These are phyloP conservation scores for Aspergillus fijiensis DNA, from an alignment of 2,329 filamentous ascomycete genomes.

Conservation along the genomic window DNA sequence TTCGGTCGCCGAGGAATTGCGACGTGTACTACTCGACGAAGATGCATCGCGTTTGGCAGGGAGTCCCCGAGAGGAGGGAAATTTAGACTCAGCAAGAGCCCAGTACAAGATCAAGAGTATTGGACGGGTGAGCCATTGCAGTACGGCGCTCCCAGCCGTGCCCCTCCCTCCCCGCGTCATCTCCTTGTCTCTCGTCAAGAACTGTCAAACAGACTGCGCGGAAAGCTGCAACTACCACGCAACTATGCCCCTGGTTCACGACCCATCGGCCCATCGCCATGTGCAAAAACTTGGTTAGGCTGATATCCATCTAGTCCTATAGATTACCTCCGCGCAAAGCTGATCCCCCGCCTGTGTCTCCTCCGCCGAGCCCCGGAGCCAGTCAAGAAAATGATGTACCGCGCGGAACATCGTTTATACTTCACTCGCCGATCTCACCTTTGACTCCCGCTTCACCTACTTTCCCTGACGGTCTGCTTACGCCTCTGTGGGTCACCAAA, in stretches of 20 bases:
- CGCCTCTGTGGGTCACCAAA: conserved; percentile 80
- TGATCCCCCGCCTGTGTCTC: conserved; percentile 55
- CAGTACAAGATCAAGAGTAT: conserved; percentile 70
- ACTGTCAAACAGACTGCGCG: neutral
- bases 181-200: neutral
- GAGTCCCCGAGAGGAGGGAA: conserved; percentile 56
- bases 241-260: neutral
- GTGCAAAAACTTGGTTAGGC: neutral
- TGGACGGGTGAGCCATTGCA: conserved; percentile 69
- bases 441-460: conserved; percentile 77
- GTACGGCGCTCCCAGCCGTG: neutral
- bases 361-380: conserved; percentile 51
- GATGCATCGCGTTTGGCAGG: conserved; percentile 67
- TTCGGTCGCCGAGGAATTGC: conserved; percentile 63
- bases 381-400: conserved; percentile 46
- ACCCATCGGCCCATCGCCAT: neutral
- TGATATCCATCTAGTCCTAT: conserved; percentile 45
- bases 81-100: conserved; percentile 49
- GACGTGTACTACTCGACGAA: conserved; percentile 63
- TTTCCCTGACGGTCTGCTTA: conserved; percentile 86
- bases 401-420: conserved; percentile 52
- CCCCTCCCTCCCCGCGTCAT: neutral
- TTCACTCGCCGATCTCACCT: conserved; percentile 91
- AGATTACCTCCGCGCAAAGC: conserved; percentile 63
- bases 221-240: neutral